phyloP scores from a whole-genome alignment of 2,329 filamentous ascomycete genomes.

The Blastomyces silverae region DNA sequence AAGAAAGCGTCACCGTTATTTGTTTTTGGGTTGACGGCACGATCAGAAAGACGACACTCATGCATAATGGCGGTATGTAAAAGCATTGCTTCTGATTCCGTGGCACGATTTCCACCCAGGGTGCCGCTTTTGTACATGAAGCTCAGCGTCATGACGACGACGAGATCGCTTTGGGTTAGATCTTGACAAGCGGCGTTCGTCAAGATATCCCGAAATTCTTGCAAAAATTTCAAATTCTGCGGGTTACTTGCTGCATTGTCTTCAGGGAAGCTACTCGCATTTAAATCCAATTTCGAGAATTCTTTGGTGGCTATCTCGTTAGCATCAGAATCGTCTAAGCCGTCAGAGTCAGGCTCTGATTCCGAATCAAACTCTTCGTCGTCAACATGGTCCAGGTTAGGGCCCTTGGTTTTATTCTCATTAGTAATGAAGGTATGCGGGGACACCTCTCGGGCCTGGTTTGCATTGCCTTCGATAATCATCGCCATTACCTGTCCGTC shows the following conservation, averaged over 20 bases:
- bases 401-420: conserved; percentile 1
- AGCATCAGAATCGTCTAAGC: conserved; percentile 4
- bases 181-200: conserved; percentile 13
- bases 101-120: conserved; percentile 6
- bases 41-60: conserved; percentile 23
- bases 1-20: conserved; percentile 24
- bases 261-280: background rate
- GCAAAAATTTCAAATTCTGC: conserved; percentile 4
- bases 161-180: conserved; percentile 24
- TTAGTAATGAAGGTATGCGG: background rate
- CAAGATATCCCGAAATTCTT: conserved; percentile 10
- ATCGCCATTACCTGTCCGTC: conserved; percentile 43
- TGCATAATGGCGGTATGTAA: conserved; percentile 24
- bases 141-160: conserved; percentile 21
- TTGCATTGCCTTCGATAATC: conserved; percentile 36
- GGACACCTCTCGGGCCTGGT: conserved; percentile 1
- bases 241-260: background rate
- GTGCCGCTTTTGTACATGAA: conserved; percentile 18
- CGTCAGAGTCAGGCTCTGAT: conserved; percentile 3
- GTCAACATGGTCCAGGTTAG: background rate
- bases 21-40: conserved; percentile 12
- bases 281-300: background rate
- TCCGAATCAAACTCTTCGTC: background rate
- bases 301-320: background rate
- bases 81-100: conserved; percentile 20